Base-by-base conservation (phyloP, 1,284 basidiomycete genomes). In the Ustilago nuda region DNA sequence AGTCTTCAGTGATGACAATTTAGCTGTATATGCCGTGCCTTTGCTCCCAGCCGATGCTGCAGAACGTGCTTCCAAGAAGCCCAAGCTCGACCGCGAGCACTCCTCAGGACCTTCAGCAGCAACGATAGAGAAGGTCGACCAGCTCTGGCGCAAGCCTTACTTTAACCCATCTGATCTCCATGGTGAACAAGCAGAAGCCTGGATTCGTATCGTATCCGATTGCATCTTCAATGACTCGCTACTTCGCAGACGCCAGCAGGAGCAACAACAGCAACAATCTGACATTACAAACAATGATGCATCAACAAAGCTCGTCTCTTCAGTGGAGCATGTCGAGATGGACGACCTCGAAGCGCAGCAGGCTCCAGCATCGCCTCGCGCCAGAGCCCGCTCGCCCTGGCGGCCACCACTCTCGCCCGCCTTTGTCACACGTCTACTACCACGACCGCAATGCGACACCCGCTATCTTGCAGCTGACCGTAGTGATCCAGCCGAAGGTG, bases 21-120 rank as follows among this genome's bases (percentile, higher is more conserved):
- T 94, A 61, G 88, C 89, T 1, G 88, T 93, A 12, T 92, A 91
- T 78, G 88, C 89, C 1, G 87, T 93, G 51, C 89, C 91, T 1
- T 77, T 92, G 8, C 78, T 87, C n/a, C 88, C 88, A 19, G 56
- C 50, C 27, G 53, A 19, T 23, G 54, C 57, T 8, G 4, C 39
- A 3, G 52, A 55, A 23, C 54, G 51, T 52, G 56, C 54, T 19
- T 43, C 53, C 37, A 76, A 76, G 37, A 76, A 56, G 63, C 65
- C 60, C 33, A 76, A 61, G 45, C 50, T 69, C 30, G 66, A 68
- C 50, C 27, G 3, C 30, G 4, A 15, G 4, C 15, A 19, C 30
- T 8, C 52, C 7, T 2, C 50, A 23, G 39, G 39, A 13, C 46
- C 58, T 19, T 48, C 61, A 8, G 55, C 62, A 19, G 46, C 57